These are phyloP conservation scores for Xylaria sp. DNA, from an alignment of 2,329 filamentous ascomycete genomes.

Conservation along the genomic window DNA sequence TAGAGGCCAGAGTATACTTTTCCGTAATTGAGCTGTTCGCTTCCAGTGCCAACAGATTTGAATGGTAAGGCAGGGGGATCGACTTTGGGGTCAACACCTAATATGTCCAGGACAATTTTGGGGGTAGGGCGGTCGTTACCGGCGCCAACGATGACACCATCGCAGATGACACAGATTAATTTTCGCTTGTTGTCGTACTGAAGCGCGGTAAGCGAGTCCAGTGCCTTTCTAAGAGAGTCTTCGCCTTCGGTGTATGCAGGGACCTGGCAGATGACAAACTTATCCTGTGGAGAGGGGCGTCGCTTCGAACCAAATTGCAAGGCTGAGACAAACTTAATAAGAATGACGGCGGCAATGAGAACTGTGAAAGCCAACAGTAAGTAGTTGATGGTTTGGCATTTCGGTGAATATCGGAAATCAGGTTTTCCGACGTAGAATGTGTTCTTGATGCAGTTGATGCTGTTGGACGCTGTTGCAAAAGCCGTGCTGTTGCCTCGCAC, in stretches of 20 bases:
- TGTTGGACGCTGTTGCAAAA: constrained; percentile 67
- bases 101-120: constrained; percentile 96
- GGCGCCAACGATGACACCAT: constrained; percentile 95
- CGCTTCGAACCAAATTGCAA: constrained; percentile 94
- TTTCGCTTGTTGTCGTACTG: constrained; percentile 99
- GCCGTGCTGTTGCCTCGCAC: constrained; percentile 63
- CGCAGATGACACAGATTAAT: constrained; percentile 94
- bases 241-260: constrained; percentile 98
- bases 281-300: constrained; percentile 90
- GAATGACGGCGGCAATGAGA: constrained; percentile 81
- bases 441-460: constrained; percentile 82
- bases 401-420: constrained; percentile 82
- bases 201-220: constrained; percentile 93
- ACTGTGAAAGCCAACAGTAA: constrained; percentile 89
- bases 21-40: constrained; percentile 95
- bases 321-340: constrained; percentile 90
- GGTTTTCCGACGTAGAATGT: constrained; percentile 84
- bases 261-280: constrained; percentile 98
- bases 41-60: constrained; percentile 89
- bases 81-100: constrained; percentile 96
- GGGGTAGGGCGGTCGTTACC: constrained; percentile 97
- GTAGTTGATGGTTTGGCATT: constrained; percentile 91
- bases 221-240: constrained; percentile 89
- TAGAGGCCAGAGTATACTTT: constrained; percentile 99
- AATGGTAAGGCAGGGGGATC: constrained; percentile 95